Conservation (phyloP, 345 rosid species). For the Kernera saxatilis region DNA sequence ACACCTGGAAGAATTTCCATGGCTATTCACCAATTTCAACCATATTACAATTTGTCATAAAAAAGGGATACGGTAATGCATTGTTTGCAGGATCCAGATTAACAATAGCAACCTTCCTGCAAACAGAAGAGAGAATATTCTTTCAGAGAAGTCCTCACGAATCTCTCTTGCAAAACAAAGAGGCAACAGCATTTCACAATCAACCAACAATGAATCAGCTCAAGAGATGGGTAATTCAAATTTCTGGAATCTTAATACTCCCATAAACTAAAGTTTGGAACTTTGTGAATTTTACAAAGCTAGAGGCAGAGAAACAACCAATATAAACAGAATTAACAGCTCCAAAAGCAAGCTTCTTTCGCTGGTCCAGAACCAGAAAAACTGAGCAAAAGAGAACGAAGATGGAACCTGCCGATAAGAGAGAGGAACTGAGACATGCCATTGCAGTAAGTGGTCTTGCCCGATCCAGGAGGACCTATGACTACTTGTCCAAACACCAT, state of each 20-base stretch:
- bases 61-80: slow-evolving; percentile 69
- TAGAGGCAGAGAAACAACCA: neutral
- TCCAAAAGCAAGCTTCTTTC: neutral
- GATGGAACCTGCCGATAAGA: slow-evolving; percentile 70
- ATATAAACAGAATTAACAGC: neutral
- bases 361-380: neutral
- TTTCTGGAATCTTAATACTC: neutral
- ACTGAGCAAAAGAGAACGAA: neutral
- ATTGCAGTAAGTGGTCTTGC: slow-evolving; percentile 97
- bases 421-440: slow-evolving; percentile 95
- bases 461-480: slow-evolving; percentile 94
- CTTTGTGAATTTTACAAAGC: neutral
- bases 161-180: neutral
- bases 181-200: neutral
- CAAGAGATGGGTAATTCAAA: neutral
- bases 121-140: neutral
- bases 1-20: neutral
- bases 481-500: slow-evolving; percentile 95
- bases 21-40: neutral
- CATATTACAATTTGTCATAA: neutral
- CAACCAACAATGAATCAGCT: neutral
- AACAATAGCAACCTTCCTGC: slow-evolving; percentile 87
- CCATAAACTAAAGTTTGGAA: neutral
- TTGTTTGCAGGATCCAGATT: slow-evolving; percentile 97
- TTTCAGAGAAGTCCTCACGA: neutral